phyloP scores from a whole-genome alignment of 192 early-diverging fungal genomes.

The Coemansia umbellata region DNA sequence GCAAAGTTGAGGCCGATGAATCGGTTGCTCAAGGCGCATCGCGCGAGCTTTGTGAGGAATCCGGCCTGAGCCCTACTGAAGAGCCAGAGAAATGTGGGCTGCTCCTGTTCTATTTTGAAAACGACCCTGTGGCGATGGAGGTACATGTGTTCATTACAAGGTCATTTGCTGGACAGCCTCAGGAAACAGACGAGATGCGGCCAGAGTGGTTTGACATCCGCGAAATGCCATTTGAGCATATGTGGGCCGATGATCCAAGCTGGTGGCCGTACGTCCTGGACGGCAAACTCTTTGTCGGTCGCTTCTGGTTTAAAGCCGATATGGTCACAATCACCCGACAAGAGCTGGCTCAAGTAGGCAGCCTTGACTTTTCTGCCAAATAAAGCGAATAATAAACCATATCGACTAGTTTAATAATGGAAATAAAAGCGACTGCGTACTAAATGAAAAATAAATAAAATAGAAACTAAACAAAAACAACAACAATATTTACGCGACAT shows the following conservation, averaged over 20 bases:
- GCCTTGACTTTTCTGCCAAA: conserved; percentile 20
- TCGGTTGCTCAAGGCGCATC: conserved; percentile 58
- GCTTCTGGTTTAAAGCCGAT: conserved; percentile 51
- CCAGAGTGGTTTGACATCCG: conserved; percentile 63
- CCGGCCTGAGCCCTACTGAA: conserved; percentile 37
- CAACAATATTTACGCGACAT: conserved; percentile 1
- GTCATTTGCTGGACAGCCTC: conserved; percentile 44
- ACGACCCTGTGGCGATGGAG: conserved; percentile 59
- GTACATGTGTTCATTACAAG: conserved; percentile 59
- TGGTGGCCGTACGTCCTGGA: conserved; percentile 62
- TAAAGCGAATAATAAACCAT: no score
- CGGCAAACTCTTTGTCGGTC: conserved; percentile 45
- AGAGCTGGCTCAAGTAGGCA: conserved; percentile 10
- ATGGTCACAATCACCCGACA: conserved; percentile 28
- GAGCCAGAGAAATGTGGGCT: conserved; percentile 52
- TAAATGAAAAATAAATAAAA: background rate
- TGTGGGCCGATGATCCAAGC: conserved; percentile 69
- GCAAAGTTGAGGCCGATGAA: conserved; percentile 70
- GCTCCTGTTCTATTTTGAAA: conserved; percentile 63
- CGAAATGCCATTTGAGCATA: conserved; percentile 59
- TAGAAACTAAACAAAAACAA: conserved; percentile 4
- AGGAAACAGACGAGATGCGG: conserved; percentile 74
- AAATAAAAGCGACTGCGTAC: background rate
- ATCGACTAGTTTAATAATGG: background rate
- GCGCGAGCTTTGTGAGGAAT: conserved; percentile 64